Percentiles rank a stretch among this genome's conserved stretches.
Conservation (phyloP, 345 rosid species). For the Arabis alpina region DNA sequence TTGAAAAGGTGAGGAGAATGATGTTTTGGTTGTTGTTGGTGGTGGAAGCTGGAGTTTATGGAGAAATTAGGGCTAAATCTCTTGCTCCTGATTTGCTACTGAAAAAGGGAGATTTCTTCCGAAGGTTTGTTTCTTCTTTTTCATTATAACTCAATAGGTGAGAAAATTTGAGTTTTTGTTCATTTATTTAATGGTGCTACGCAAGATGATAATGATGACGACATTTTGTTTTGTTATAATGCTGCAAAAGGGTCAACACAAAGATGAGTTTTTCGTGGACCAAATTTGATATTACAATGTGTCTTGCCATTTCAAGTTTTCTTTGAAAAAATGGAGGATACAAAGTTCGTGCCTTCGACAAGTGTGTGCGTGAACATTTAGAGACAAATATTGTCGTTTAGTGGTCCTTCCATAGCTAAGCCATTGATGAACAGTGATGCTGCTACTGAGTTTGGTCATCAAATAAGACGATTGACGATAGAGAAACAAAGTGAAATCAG, state of each 20-base stretch:
- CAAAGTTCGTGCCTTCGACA: no score
- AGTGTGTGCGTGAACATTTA: background rate
- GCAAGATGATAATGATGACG: conserved; percentile 14
- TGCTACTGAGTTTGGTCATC: background rate
- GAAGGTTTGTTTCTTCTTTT: no score
- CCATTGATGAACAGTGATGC: conserved; percentile 5
- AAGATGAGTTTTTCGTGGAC: conserved; percentile 63
- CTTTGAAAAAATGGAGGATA: no score
- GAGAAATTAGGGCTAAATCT: no score
- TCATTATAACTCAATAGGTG: no score
- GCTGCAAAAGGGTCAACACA: conserved; percentile 76
- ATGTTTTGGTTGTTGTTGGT: no score
- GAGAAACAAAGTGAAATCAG: conserved; percentile 3
- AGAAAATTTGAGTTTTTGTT: no score
- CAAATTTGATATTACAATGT: no score
- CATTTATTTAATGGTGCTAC: background rate
- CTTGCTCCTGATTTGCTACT: no score
- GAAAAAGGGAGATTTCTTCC: no score
- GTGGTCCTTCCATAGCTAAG: background rate
- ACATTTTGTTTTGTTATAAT: conserved; percentile 30
- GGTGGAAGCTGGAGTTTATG: no score
- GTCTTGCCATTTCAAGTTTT: no score
- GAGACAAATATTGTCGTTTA: background rate
- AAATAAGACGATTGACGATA: conserved; percentile 6
- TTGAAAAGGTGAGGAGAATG: background rate